Evolutionary conservation across 495 filamentous ascomycete genomes (phyloP), one percentile per base, ranked within the genome.

Genomic region (Mytilinidion resinicola): DNA sequence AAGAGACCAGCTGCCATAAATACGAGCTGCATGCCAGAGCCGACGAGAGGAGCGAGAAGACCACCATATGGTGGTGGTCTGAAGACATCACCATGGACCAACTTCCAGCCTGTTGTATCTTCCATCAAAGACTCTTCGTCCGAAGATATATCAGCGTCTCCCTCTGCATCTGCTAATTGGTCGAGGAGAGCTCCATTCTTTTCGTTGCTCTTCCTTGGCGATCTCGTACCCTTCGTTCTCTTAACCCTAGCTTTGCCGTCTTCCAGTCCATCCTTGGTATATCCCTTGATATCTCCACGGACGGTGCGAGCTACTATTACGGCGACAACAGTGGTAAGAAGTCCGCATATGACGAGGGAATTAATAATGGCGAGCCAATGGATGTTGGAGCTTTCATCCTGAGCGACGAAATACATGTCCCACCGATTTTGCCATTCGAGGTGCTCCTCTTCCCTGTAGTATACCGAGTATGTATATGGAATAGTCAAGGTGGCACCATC

Each of bases 61-160:
- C 84, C 80, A 42, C 88, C 89, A 69, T 86, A 82, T 11, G 78
- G 69, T 4, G 91, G 91, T 19, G 85, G 72, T 19, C 91, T 82
- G 75, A 96, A 96, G n/a, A 96, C 89, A 70, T 96, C 91, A 14
- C 84, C 90, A 66, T 96, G 91, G n/a, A 96, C 78, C 19, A 95
- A 77, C 68, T 96, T 96, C 91, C 91, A 96, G 39, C 91, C 91
- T 17, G 89, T 89, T 36, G 88, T 79, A 62, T 96, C 91, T 62
- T 96, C 91, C 25, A 30, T 30, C 3, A 90, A 69, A 5, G 76
- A 70, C 60, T 95, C 90, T 1, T 91, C 91, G 55, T 92, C 90
- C 12, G 82, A 86, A 2, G 79, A 81, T 8, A 78, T 64, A 43
- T 90, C 88, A 3, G 74, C 81, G 57, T 83, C 83, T 14, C 74